Evolutionary conservation across 176 grass and related monocot genomes (phyloP), one percentile per base, ranked within the genome.

Genomic region (Avena atlantica): DNA sequence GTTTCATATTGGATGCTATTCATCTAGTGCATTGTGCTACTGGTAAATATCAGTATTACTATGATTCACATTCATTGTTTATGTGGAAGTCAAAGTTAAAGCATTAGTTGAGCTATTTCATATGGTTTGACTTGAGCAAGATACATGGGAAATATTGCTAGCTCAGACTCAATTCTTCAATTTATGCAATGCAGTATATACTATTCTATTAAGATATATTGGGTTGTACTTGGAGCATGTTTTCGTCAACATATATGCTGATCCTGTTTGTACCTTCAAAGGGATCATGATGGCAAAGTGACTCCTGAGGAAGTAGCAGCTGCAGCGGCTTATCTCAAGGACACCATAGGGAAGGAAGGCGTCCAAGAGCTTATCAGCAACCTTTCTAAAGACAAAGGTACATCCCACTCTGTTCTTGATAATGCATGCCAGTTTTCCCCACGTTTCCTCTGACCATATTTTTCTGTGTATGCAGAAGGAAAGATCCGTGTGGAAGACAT

Each of bases 401-500:
- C 9, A 53, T 36, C 21, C 23, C 19, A 9, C 84, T 66, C 36
- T 64, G 12, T 34, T 71, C 5, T 57, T 19, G 42, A 59, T 16
- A 72, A 19, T 51, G 56, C 49, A 56, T 76, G 48, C 12, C 27
- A n/a, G 58, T 74, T 74, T 23, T 74, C 53, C 13, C 45, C 21
- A 8, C 51, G 56, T n/a, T 78, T 48, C 40, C n/a, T 72, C 73
- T 87, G 67, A 86, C 19, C n/a, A 55, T n/a, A 6, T 16, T 56
- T 84, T 55, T 69, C 40, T 63, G 20, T 13, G 5, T 82, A 8
- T 85, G 80, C 87, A 95, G 95, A 98, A 79, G 95, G 93, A 58
- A 98, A 95, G 86, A 98, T 98, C 68, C 95, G 85, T 62, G 91
- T 98, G 10, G 93, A 98, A 87, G 95, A 98, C 86, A 95, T 93